Conservation (phyloP, 345 rosid genomes). For the Euphorbia pulcherrima region DNA sequence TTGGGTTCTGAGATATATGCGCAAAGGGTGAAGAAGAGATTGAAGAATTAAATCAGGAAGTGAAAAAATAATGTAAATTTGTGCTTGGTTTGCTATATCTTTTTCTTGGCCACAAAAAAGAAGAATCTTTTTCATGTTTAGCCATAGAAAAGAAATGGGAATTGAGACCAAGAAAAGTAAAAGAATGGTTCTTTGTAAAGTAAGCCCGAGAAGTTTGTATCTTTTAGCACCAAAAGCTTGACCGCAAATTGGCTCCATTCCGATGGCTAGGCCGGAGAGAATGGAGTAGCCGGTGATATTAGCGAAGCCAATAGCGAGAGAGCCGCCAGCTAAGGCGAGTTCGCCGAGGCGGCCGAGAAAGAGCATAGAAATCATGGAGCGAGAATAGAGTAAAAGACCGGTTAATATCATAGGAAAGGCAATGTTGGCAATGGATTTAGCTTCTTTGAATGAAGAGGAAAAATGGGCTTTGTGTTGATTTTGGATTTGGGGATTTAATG, state of each 20-base stretch:
- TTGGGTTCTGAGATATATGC: constrained; percentile 41
- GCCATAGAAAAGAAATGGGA: constrained; percentile 42
- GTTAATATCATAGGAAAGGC: constrained; percentile 46
- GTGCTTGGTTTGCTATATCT: constrained; percentile 34
- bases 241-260: constrained; percentile 50
- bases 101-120: constrained; percentile 40
- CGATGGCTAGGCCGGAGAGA: constrained; percentile 71
- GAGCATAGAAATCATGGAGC: constrained; percentile 52
- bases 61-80: constrained; percentile 32
- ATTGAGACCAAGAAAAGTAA: constrained; percentile 35
- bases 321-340: constrained; percentile 42
- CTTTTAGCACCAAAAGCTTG: constrained; percentile 49
- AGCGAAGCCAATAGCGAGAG: constrained; percentile 45
- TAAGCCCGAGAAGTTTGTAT: constrained; percentile 28
- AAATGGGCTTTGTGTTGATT: constrained; percentile 21
- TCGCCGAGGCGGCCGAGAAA: constrained; percentile 48
- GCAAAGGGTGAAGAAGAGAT: constrained; percentile 42
- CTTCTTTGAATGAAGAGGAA: constrained; percentile 29
- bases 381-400: constrained; percentile 42
- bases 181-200: constrained; percentile 41
- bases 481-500: constrained; percentile 30
- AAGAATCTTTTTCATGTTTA: constrained; percentile 35
- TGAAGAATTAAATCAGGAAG: constrained; percentile 44
- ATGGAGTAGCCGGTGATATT: too few species aligned
- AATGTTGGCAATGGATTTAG: constrained; percentile 29